Evolutionary conservation across 1,284 basidiomycete species (phyloP).

Genomic region (Kwoniella shivajii): DNA sequence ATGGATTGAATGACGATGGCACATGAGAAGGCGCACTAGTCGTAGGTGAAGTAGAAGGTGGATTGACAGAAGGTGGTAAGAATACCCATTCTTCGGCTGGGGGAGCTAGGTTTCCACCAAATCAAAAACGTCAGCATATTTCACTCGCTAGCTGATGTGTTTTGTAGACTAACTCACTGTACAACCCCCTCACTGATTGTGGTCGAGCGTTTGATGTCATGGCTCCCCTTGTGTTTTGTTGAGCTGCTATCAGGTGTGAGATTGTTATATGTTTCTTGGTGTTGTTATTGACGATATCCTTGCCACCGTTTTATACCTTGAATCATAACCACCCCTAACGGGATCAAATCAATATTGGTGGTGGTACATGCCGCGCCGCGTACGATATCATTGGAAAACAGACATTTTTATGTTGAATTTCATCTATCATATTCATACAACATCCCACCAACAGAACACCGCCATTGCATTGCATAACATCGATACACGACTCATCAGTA

Average conservation of each 20-base stretch:
- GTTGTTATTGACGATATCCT: background rate
- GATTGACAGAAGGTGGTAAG: constrained; percentile 50
- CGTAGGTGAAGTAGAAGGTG: constrained; percentile 32
- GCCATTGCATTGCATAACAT: too few species aligned
- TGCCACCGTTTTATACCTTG: constrained; percentile 1
- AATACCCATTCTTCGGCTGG: constrained; percentile 57
- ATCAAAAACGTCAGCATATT: background rate
- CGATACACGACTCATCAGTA: too few species aligned
- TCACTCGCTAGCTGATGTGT: too few species aligned
- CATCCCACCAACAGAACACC: too few species aligned
- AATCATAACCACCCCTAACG: background rate
- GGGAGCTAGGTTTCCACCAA: constrained; percentile 38
- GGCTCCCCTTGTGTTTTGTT: background rate
- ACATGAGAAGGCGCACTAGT: constrained; percentile 38
- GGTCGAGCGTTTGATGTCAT: constrained; percentile 20
- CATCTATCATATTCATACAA: too few species aligned
- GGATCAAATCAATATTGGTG: constrained; percentile 1
- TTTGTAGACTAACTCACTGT: constrained; percentile 28
- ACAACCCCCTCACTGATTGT: constrained; percentile 39
- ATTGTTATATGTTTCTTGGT: too few species aligned
- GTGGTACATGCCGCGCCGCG: background rate
- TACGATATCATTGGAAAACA: too few species aligned
- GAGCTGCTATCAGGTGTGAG: too few species aligned
- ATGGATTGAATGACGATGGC: constrained; percentile 36
- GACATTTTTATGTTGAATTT: too few species aligned